Conservation (phyloP, 2,329 filamentous ascomycete genomes). For the Stemphylium lycopersici region DNA sequence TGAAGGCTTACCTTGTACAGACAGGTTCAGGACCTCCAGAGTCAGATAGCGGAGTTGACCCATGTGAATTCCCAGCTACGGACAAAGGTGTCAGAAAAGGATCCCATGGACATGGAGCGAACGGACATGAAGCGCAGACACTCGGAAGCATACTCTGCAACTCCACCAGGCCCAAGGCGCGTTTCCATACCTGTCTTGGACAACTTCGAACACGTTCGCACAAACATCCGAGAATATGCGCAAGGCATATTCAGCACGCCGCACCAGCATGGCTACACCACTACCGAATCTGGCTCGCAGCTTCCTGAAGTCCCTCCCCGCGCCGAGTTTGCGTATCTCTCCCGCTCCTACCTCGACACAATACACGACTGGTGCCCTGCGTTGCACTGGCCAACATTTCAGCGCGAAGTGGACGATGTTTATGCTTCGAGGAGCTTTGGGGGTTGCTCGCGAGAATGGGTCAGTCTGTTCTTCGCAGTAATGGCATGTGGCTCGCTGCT, state of each 20-base stretch:
- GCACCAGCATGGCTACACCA: slow-evolving; percentile 60
- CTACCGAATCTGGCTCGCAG: slow-evolving; percentile 52
- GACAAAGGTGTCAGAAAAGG: slow-evolving; percentile 63
- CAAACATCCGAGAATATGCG: slow-evolving; percentile 74
- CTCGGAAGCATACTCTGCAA: slow-evolving; percentile 29
- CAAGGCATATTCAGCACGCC: slow-evolving; percentile 82
- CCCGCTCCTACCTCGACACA: slow-evolving; percentile 76
- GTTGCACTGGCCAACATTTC: slow-evolving; percentile 85
- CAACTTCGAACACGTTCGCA: slow-evolving; percentile 73
- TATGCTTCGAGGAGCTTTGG: slow-evolving; percentile 70
- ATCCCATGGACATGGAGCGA: slow-evolving; percentile 52
- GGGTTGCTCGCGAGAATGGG: slow-evolving; percentile 71
- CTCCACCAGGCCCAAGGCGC: slow-evolving; percentile 46
- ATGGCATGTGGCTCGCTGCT: slow-evolving; percentile 84
- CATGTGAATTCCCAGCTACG: slow-evolving; percentile 79
- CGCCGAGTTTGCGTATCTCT: slow-evolving; percentile 70
- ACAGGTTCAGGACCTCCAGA: slow-evolving; percentile 95
- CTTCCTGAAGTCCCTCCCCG: slow-evolving; percentile 73
- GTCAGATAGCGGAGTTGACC: slow-evolving; percentile 80
- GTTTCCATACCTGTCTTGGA: slow-evolving; percentile 66
- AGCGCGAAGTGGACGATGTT: slow-evolving; percentile 74
- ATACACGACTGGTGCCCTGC: slow-evolving; percentile 84
- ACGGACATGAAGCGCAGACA: slow-evolving; percentile 53
- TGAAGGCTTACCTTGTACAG: slow-evolving; percentile 44
- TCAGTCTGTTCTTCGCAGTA: slow-evolving; percentile 80